phyloP scores from a whole-genome alignment of 169 alveolate species.

The Plasmodium fragile region DNA sequence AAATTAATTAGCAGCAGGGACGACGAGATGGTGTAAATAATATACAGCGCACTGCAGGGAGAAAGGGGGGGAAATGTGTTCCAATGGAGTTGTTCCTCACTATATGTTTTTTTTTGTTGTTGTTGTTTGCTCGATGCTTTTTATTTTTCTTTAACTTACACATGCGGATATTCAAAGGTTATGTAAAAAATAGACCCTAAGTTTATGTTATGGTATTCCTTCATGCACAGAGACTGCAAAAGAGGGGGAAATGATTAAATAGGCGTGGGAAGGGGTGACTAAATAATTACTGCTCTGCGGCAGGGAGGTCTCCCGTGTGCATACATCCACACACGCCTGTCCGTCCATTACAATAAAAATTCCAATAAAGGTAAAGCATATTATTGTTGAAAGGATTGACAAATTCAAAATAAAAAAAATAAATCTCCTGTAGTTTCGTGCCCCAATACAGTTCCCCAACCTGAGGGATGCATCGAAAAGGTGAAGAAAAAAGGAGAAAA shows the following conservation, averaged over 20 bases:
- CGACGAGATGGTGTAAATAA: slow-evolving; percentile 36
- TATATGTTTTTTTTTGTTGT: slow-evolving; percentile 5
- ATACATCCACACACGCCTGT: background rate
- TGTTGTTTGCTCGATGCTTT: background rate
- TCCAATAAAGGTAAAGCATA: slow-evolving; percentile 68
- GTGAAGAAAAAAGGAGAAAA: background rate
- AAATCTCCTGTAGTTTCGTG: slow-evolving; percentile 53
- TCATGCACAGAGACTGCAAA: slow-evolving; percentile 45
- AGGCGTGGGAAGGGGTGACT: background rate
- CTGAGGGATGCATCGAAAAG: background rate
- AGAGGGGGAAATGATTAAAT: background rate
- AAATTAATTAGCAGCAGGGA: slow-evolving; percentile 65
- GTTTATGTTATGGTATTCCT: slow-evolving; percentile 37
- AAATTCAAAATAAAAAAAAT: slow-evolving; percentile 64
- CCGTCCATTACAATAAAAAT: slow-evolving; percentile 46
- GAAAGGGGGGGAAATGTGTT: background rate
- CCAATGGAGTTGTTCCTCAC: background rate
- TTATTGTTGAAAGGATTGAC: slow-evolving; percentile 73
- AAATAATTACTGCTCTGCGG: background rate
- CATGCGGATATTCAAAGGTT: slow-evolving; percentile 60
- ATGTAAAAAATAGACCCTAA: slow-evolving; percentile 25
- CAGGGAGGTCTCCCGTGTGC: background rate
- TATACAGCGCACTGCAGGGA: slow-evolving; percentile 22
- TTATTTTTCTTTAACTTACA: slow-evolving; percentile 19
- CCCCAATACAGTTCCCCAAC: slow-evolving; percentile 72